Evolutionary conservation across 176 grass and related monocot genomes (phyloP), one percentile per base, ranked within the genome.

Genomic region (Leersia perrieri): DNA sequence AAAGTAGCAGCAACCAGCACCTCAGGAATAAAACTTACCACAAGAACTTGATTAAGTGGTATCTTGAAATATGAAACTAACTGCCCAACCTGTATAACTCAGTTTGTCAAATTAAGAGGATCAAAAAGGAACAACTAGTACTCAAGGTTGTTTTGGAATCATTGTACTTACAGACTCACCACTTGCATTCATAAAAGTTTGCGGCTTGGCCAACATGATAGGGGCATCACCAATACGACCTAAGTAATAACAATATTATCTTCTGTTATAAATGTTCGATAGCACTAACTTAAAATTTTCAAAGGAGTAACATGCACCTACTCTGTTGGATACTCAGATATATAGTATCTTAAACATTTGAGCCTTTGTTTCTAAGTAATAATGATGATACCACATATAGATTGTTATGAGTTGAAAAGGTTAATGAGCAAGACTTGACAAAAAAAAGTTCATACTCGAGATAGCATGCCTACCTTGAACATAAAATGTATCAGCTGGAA

Each of bases 141-240:
- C 35, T 80, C 14, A 76, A 49, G 12, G 5, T 75, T 81, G 31
- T 33, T 86, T 32, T 45, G 15, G 27, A 65, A 81, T 57, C 25
- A 86, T 85, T 82, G 63, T 91, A 95, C 92, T 98, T 95, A 98
- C 96, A 89, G 96, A 93, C 90, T 98, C 96, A 95, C 96, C 96
- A n/a, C 96, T 98, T 86, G 90, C 88, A 85, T 98, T 98, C 96
- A 98, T 95, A 87, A 98, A 98, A 26, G 92, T 95, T 80, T 95
- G 92, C 34, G 96, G 96, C 79, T 98, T 98, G 76, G 90, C 92
- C 69, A 98, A 87, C 84, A 98, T 90, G 78, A 95, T 45, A 72
- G 92, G 84, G 6, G 85, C 75, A 78, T 95, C 87, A 40, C 92
- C 91, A 13, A 98, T 93, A 28, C 74, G 72, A 82, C 96, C 92